phyloP scores from a whole-genome alignment of 148 eudicot species.

The Fagopyrum esculentum region DNA sequence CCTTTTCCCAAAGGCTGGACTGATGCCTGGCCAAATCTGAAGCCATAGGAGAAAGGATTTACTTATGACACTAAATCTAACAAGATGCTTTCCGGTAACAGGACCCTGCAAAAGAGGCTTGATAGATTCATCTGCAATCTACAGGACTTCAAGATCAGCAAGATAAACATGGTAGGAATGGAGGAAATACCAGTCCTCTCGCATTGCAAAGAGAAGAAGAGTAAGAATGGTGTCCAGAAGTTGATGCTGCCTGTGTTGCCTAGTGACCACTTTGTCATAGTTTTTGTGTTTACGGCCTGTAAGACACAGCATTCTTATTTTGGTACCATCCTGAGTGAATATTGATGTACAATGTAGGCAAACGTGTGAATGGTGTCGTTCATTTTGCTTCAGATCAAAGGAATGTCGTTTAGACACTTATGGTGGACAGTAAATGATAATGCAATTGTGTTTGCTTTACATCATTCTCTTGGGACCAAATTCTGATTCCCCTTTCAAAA shows the following conservation, averaged over 20 bases:
- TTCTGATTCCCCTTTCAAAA: neutral
- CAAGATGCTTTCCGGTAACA: conserved; percentile 56
- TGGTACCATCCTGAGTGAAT: neutral
- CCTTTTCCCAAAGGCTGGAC: conserved; percentile 65
- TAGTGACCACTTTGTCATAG: conserved; percentile 46
- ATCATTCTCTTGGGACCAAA: neutral
- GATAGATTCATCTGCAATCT: conserved; percentile 58
- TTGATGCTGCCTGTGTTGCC: conserved; percentile 75
- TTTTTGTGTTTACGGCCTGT: neutral
- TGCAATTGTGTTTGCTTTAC: no score
- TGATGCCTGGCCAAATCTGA: conserved; percentile 68
- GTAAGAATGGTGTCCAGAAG: conserved; percentile 41
- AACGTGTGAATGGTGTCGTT: neutral
- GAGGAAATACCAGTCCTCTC: conserved; percentile 59
- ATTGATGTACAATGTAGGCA: neutral
- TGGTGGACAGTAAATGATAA: no score
- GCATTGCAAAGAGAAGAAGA: conserved; percentile 54
- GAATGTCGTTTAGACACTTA: conserved; percentile 3
- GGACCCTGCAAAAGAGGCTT: conserved; percentile 57
- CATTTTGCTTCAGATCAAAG: neutral
- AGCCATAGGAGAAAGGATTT: conserved; percentile 57
- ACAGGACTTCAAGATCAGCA: conserved; percentile 40
- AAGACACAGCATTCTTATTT: neutral
- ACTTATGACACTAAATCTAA: conserved; percentile 95
- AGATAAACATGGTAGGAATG: conserved; percentile 71